Conservation (phyloP, 495 filamentous ascomycete genomes). For the Xylaria castorea region DNA sequence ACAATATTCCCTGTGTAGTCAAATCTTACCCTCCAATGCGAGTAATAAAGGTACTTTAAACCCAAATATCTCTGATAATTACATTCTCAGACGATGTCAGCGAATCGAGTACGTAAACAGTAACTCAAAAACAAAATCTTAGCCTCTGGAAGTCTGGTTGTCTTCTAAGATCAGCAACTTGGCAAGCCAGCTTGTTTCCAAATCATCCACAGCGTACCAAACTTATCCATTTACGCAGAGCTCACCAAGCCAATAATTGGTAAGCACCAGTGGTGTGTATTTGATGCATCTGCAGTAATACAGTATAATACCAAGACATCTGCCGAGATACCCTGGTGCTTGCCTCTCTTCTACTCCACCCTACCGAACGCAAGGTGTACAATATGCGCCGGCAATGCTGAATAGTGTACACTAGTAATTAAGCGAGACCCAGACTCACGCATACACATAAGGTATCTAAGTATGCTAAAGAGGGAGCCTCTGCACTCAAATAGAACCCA, state of each 20-base stretch:
- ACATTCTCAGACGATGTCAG: not conserved
- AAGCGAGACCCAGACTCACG: not conserved
- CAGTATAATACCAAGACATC: not conserved
- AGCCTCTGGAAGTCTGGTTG: not conserved
- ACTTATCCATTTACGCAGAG: not conserved
- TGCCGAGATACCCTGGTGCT: not conserved
- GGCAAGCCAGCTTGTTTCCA: conserved; percentile 11
- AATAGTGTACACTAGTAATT: not conserved
- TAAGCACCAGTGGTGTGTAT: not conserved
- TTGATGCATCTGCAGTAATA: not conserved
- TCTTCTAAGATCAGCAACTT: not conserved
- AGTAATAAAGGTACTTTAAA: not conserved
- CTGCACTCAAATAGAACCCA: conserved; percentile 15
- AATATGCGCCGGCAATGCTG: not conserved
- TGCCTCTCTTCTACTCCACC: not conserved
- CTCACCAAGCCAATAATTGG: not conserved
- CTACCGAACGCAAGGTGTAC: not conserved
- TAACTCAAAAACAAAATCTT: not conserved
- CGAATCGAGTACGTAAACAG: not conserved
- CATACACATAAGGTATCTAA: too few relatives aligned
- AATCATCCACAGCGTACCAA: not conserved
- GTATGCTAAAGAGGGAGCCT: not conserved
- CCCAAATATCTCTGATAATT: not conserved
- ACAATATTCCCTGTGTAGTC: not conserved
- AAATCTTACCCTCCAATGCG: not conserved